Conservation (phyloP, 352 stramenopile genomes). For the Phytophthora fragariaefolia region DNA sequence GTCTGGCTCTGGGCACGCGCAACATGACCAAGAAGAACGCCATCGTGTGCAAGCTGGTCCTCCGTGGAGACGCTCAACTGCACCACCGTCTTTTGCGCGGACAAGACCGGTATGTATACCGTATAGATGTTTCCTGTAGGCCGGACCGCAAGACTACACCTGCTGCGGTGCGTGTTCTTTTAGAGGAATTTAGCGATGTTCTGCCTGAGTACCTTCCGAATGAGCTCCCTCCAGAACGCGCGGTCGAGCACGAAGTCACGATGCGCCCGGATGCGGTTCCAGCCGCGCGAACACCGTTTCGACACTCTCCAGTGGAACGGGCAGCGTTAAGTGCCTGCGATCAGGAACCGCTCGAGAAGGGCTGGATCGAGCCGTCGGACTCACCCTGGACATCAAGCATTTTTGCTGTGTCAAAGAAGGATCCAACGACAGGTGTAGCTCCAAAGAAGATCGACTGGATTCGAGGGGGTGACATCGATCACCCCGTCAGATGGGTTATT, state of each 20-base stretch:
- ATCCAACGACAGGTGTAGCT: not conserved
- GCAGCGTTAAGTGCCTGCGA: not conserved
- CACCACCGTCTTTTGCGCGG: too few relatives aligned
- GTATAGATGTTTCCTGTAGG: too few relatives aligned
- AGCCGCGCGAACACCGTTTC: not conserved
- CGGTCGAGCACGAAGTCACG: not conserved
- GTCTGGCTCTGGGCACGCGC: too few relatives aligned
- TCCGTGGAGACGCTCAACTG: too few relatives aligned
- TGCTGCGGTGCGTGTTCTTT: too few relatives aligned
- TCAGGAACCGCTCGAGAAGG: not conserved
- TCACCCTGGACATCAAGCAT: conserved; percentile 8
- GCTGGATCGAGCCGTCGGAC: conserved; percentile 1
- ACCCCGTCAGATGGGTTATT: not conserved
- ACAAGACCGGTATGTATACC: too few relatives aligned
- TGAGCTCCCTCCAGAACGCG: not conserved
- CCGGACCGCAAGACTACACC: too few relatives aligned
- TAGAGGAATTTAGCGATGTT: not conserved
- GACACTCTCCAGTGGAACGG: not conserved
- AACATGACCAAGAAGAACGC: too few relatives aligned
- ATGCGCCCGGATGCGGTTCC: not conserved
- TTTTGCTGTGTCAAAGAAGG: conserved; percentile 8
- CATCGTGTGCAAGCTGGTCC: too few relatives aligned
- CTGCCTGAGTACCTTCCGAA: not conserved
- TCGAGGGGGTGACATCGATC: not conserved
- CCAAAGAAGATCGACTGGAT: not conserved